A percentile compares a stretch with the other conserved stretches of the same genome.
These are phyloP conservation scores for Grosmannia clavigera DNA, from an alignment of 2,329 filamentous ascomycete species.

Conservation along the genomic window DNA sequence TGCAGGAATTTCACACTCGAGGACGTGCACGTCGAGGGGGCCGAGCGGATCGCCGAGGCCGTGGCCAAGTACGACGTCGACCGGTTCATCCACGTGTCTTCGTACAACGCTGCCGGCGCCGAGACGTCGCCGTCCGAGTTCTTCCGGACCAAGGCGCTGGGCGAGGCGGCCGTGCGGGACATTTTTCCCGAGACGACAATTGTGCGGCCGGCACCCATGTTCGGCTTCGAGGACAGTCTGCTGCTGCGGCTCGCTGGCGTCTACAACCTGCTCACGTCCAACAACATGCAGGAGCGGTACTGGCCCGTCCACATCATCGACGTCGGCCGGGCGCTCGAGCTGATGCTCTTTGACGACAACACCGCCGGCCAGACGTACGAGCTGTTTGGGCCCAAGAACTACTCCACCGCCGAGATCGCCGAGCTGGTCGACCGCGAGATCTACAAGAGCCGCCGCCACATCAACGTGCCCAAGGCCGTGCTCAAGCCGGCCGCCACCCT, in stretches of 20 bases:
- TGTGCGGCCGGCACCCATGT: slow-evolving; percentile 84
- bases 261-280: slow-evolving; percentile 75
- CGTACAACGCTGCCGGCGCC: slow-evolving; percentile 77
- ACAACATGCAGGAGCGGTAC: slow-evolving; percentile 85
- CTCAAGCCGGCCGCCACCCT: slow-evolving; percentile 63
- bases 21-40: slow-evolving; percentile 87
- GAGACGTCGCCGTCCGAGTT: slow-evolving; percentile 74
- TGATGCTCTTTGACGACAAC: slow-evolving; percentile 80
- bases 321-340: slow-evolving; percentile 76
- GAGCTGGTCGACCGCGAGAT: slow-evolving; percentile 87
- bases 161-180: slow-evolving; percentile 70
- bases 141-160: slow-evolving; percentile 77
- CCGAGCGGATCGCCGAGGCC: slow-evolving; percentile 83
- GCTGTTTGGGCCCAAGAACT: slow-evolving; percentile 86
- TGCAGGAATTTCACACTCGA: slow-evolving; percentile 79
- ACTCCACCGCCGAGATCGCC: slow-evolving; percentile 78
- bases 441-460: slow-evolving; percentile 73
- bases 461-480: slow-evolving; percentile 77
- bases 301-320: slow-evolving; percentile 92
- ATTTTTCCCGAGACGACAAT: slow-evolving; percentile 97
- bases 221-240: slow-evolving; percentile 88
- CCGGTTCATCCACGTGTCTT: slow-evolving; percentile 92
- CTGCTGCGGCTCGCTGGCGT: slow-evolving; percentile 73
- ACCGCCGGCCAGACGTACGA: slow-evolving; percentile 88
- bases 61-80: slow-evolving; percentile 97